Evolutionary conservation across 495 filamentous ascomycete species (phyloP).

Genomic region (Letharia columbiana): DNA sequence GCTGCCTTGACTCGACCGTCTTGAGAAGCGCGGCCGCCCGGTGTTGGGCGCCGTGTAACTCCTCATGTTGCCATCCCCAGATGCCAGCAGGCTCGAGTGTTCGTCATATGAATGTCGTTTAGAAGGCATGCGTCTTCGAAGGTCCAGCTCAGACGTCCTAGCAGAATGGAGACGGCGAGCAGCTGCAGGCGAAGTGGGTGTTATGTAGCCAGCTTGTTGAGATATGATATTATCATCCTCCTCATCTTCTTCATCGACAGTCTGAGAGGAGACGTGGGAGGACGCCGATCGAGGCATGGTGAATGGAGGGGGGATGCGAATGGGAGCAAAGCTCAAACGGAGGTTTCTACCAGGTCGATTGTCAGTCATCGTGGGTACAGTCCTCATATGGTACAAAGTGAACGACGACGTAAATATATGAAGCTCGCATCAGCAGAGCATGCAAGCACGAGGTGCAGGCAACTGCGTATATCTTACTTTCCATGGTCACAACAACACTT

Average conservation of each 20-base stretch:
- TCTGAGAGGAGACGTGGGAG: constrained; percentile 18
- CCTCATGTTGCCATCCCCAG: constrained; percentile 17
- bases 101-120: constrained; percentile 24
- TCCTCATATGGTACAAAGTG: constrained; percentile 5
- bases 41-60: constrained; percentile 28
- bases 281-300: constrained; percentile 25
- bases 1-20: constrained; percentile 28
- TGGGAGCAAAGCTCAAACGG: constrained; percentile 16
- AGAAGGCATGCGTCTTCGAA: constrained; percentile 25
- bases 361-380: constrained; percentile 21
- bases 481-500: not conserved
- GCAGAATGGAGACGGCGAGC: constrained; percentile 23
- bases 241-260: constrained; percentile 19
- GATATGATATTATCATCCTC: constrained; percentile 21
- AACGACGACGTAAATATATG: constrained; percentile 13
- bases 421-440: constrained; percentile 20
- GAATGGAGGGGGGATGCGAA: constrained; percentile 16
- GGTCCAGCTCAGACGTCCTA: constrained; percentile 25
- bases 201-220: constrained; percentile 8
- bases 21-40: constrained; percentile 17
- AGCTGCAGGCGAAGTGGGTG: constrained; percentile 20
- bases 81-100: constrained; percentile 24
- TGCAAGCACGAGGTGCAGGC: constrained; percentile 18
- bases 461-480: constrained; percentile 9
- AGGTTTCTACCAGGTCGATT: constrained; percentile 19